Evolutionary conservation across 208 protist genomes (phyloP).

Genomic region (Trypanosomatidae sp.): DNA sequence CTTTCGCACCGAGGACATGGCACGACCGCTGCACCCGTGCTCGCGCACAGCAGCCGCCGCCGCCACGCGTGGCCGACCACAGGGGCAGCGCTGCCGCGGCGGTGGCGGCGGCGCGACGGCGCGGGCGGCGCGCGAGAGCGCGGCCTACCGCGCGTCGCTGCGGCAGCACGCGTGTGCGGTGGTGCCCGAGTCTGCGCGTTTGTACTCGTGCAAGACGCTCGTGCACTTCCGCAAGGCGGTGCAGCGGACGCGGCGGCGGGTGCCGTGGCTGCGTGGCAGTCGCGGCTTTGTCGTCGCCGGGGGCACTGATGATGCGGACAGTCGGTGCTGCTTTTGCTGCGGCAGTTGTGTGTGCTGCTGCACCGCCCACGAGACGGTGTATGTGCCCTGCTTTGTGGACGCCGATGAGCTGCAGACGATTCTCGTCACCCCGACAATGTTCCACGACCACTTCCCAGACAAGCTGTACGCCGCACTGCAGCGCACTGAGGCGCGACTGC

Average conservation of each 20-base stretch:
- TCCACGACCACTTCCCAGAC: conserved; percentile 81
- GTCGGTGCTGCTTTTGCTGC: no score
- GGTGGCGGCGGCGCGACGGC: not conserved
- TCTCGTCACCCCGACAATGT: conserved; percentile 57
- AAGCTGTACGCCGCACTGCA: conserved; percentile 40
- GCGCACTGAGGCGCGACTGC: conserved; percentile 13
- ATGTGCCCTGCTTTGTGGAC: conserved; percentile 35
- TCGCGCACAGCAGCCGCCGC: not conserved
- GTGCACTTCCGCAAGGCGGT: conserved; percentile 65
- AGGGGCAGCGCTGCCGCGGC: not conserved
- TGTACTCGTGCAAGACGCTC: conserved; percentile 50
- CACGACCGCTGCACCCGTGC: conserved; percentile 10
- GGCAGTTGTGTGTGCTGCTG: conserved; percentile 5
- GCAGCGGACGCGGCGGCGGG: not conserved
- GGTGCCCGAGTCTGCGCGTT: conserved; percentile 5
- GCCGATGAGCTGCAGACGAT: conserved; percentile 54
- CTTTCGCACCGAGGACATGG: conserved; percentile 13
- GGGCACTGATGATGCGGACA: not conserved
- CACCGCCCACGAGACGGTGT: conserved; percentile 36
- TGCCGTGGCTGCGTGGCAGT: not conserved
- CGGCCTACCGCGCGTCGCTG: conserved; percentile 18
- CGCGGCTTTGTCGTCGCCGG: not conserved
- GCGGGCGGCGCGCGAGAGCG: conserved; percentile 10
- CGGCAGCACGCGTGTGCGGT: conserved; percentile 8
- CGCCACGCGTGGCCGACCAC: not conserved